Conservation (phyloP, 2,329 filamentous ascomycete genomes). For the Paecilomyces sp. region DNA sequence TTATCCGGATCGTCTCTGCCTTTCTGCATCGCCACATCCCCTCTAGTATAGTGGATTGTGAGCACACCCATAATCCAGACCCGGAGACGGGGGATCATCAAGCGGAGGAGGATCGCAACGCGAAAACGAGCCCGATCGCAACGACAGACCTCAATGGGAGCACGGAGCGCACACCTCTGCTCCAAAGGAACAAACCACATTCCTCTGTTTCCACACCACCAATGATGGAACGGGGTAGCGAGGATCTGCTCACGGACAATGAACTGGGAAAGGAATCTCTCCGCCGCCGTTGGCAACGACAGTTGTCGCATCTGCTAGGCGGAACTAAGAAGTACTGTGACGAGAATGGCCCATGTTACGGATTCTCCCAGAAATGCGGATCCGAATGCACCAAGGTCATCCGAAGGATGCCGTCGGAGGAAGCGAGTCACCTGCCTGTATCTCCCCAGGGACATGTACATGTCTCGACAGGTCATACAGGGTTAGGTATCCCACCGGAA, state of each 20-base stretch:
- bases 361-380: slow-evolving; percentile 55
- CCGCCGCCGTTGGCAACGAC: slow-evolving; percentile 27
- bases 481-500: background rate
- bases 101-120: slow-evolving; percentile 7
- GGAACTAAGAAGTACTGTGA: slow-evolving; percentile 47
- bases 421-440: background rate
- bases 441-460: background rate
- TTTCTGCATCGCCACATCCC: slow-evolving; percentile 42
- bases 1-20: slow-evolving; percentile 38
- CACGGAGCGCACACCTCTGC: slow-evolving; percentile 25
- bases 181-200: slow-evolving; percentile 9
- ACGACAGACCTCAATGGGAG: slow-evolving; percentile 5
- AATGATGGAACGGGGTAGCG: slow-evolving; percentile 4
- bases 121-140: background rate
- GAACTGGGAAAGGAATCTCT: slow-evolving; percentile 22
- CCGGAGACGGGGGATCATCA: slow-evolving; percentile 23
- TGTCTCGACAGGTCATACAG: background rate
- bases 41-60: slow-evolving; percentile 44
- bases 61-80: slow-evolving; percentile 36
- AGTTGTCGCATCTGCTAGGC: slow-evolving; percentile 45
- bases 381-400: slow-evolving; percentile 51
- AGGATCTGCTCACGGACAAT: slow-evolving; percentile 9
- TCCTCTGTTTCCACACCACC: slow-evolving; percentile 17
- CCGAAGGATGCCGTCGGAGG: slow-evolving; percentile 9
- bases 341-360: slow-evolving; percentile 53